Percentiles rank a stretch among this genome's conserved stretches.
Conservation (phyloP, 2,329 filamentous ascomycete species). For the Monilinia polystroma region DNA sequence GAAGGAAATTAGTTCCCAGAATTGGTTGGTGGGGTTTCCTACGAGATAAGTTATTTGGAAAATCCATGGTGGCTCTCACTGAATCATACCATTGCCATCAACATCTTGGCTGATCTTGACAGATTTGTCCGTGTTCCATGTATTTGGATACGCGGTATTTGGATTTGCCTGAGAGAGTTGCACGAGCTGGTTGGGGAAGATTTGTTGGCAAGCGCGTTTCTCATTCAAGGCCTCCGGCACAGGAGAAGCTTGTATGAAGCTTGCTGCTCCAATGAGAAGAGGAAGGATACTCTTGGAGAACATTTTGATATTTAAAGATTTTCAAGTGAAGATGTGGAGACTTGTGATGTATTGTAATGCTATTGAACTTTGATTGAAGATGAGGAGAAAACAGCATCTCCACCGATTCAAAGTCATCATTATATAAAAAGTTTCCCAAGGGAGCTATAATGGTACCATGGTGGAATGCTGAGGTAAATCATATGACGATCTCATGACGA, state of each 20-base stretch:
- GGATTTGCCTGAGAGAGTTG: slow-evolving; percentile 21
- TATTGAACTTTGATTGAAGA: neutral
- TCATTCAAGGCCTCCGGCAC: slow-evolving; percentile 3
- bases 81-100: slow-evolving; percentile 5
- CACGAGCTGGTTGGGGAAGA: slow-evolving; percentile 17
- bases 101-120: slow-evolving; percentile 17
- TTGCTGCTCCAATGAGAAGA: slow-evolving; percentile 1
- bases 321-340: neutral
- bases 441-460: neutral
- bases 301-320: neutral
- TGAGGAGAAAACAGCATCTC: neutral
- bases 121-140: slow-evolving; percentile 4
- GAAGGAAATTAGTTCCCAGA: slow-evolving; percentile 13
- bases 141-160: slow-evolving; percentile 2
- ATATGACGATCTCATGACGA: slow-evolving; percentile 1
- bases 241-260: slow-evolving; percentile 15
- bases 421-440: neutral
- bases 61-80: neutral
- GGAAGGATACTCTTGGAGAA: slow-evolving; percentile 1
- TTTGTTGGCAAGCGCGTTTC: slow-evolving; percentile 7
- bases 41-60: neutral
- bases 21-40: slow-evolving; percentile 1
- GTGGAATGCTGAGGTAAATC: neutral
- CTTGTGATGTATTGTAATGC: neutral
- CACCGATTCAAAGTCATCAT: neutral